phyloP scores from a whole-genome alignment of 2,329 filamentous ascomycete genomes.

The Fusarium sp. region DNA sequence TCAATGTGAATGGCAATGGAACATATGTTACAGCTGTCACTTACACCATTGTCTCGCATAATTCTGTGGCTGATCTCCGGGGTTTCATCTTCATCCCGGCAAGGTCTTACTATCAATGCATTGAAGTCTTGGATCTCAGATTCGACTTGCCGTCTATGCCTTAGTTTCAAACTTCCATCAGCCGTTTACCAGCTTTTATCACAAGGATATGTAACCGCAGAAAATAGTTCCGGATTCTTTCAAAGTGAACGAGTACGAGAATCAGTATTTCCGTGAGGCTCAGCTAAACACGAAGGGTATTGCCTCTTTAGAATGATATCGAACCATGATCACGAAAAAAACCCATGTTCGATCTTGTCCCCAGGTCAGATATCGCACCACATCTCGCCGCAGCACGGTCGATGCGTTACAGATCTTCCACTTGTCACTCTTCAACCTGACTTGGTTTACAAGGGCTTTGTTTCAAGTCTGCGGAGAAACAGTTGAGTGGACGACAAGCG shows the following conservation, averaged over 20 bases:
- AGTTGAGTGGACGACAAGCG: conserved; percentile 9
- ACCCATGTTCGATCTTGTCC: conserved; percentile 38
- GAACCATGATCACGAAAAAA: conserved; percentile 35
- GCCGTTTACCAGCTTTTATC: conserved; percentile 3
- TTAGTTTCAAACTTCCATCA: conserved; percentile 7
- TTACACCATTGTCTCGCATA: conserved; percentile 33
- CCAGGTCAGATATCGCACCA: conserved; percentile 40
- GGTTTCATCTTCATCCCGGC: conserved; percentile 42
- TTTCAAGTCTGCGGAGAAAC: conserved; percentile 36
- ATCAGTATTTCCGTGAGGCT: conserved; percentile 9
- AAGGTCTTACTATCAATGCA: conserved; percentile 27
- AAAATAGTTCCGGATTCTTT: conserved; percentile 5
- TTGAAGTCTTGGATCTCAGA: conserved; percentile 24
- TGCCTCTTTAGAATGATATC: conserved; percentile 32
- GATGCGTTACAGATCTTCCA: conserved; percentile 28
- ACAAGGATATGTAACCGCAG: background rate
- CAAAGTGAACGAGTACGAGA: background rate
- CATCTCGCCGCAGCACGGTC: conserved; percentile 26
- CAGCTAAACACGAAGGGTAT: background rate
- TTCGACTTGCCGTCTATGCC: conserved; percentile 24
- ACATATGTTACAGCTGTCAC: conserved; percentile 19
- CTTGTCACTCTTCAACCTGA: conserved; percentile 15
- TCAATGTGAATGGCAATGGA: conserved; percentile 8
- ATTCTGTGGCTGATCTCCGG: conserved; percentile 27
- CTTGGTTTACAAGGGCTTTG: conserved; percentile 16